phyloP scores from a whole-genome alignment of 306 rosid genomes.

The Quercus ilex region DNA sequence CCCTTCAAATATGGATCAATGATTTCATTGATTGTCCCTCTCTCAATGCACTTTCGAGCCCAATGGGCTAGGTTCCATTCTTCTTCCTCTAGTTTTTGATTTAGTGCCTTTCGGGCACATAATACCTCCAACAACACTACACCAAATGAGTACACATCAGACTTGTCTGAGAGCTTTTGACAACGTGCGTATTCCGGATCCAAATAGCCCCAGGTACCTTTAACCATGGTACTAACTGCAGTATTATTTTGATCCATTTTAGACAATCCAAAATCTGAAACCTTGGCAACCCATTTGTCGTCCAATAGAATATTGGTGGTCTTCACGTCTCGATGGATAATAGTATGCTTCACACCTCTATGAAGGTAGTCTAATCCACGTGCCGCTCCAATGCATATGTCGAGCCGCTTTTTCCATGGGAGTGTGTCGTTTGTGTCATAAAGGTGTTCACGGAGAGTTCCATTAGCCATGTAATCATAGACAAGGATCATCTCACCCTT shows the following conservation, averaged over 20 bases:
- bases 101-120: slow-evolving; percentile 42
- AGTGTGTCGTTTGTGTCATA: slow-evolving; percentile 22
- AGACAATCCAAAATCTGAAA: slow-evolving; percentile 48
- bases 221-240: slow-evolving; percentile 34
- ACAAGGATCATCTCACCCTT: slow-evolving; percentile 28
- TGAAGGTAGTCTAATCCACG: slow-evolving; percentile 32
- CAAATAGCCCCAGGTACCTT: slow-evolving; percentile 49
- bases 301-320: slow-evolving; percentile 31
- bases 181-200: slow-evolving; percentile 47
- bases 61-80: slow-evolving; percentile 34
- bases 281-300: slow-evolving; percentile 39
- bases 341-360: not conserved
- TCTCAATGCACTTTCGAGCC: slow-evolving; percentile 19
- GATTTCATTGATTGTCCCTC: not conserved
- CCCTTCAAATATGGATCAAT: slow-evolving; percentile 19
- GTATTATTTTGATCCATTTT: slow-evolving; percentile 16
- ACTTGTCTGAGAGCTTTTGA: slow-evolving; percentile 30
- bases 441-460: slow-evolving; percentile 20
- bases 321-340: slow-evolving; percentile 42
- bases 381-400: slow-evolving; percentile 26
- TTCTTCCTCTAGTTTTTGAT: slow-evolving; percentile 2
- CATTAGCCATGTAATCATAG: slow-evolving; percentile 30
- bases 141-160: slow-evolving; percentile 51
- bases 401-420: slow-evolving; percentile 25
- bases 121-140: slow-evolving; percentile 42